Base-by-base conservation (phyloP, 2,329 filamentous ascomycete genomes). In the Colletotrichum higginsianum region DNA sequence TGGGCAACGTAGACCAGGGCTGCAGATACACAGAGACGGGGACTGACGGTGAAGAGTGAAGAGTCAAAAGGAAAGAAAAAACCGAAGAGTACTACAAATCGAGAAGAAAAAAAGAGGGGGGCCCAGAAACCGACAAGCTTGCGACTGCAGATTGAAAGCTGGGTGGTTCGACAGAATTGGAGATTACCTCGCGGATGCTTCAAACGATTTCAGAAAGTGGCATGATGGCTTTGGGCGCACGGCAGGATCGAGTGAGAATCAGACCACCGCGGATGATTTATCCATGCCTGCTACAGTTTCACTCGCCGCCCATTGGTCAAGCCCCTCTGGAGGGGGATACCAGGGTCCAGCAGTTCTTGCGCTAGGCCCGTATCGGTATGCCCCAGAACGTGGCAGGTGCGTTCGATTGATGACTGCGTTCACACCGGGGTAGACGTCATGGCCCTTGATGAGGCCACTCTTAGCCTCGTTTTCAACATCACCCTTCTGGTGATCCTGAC, bases 181-280 rank as follows among this genome's bases (percentile, higher is more conserved):
- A 71, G 67, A 70, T 70, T 66, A 61, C 61, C 38, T 72, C 66
- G 61, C 61, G 35, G 67, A 64, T 61, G 61, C 70, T 72, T 72
- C 67, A 72, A 71, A 71, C 61, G 53, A 69, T 63, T 69, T 53
- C 44, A 60, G 65, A 72, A 71, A 72, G 68, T 72, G 70, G 70
- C 70, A 72, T 72, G 70, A 72, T 72, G 69, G 65, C 68, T 68
- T 62, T 71, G 64, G 52, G 67, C n/a, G 68, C 46, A 55, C 55
- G 67, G 67, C 70, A 57, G 70, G 67, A 70, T 70, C 52, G 66
- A 72, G 66, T 72, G 69, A 72, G 69, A 72, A 72, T 72, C 66
- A 67, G 66, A 67, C 68, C 66, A 71, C 69, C 60, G 30, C 70
- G 70, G 70, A 71, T 71, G 71, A 71, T 72, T 70, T 50, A 55